Conservation (phyloP, 2,329 filamentous ascomycete genomes). For the Teratosphaeria nubilosa region DNA sequence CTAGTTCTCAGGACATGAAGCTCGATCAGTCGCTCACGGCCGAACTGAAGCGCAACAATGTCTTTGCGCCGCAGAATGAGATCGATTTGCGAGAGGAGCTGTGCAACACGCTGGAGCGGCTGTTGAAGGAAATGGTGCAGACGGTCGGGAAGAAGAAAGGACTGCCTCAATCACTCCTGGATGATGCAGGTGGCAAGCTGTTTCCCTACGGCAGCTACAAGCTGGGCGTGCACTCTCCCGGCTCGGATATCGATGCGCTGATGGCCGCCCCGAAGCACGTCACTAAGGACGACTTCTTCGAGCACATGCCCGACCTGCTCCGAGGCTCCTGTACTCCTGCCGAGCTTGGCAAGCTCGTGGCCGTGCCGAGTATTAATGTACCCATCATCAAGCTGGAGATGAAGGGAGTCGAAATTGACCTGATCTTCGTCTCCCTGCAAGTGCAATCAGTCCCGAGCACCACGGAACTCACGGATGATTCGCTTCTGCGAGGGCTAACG, state of each 20-base stretch:
- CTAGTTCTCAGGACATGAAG: conserved; percentile 65
- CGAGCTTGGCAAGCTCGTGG: conserved; percentile 74
- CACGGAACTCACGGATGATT: conserved; percentile 71
- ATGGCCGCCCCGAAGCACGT: conserved; percentile 88
- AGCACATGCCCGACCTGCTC: conserved; percentile 72
- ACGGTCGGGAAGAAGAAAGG: conserved; percentile 65
- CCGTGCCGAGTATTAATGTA: conserved; percentile 83
- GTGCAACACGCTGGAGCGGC: conserved; percentile 63
- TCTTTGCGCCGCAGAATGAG: conserved; percentile 76
- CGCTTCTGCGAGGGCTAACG: conserved; percentile 73
- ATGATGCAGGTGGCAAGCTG: conserved; percentile 80
- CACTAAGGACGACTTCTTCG: conserved; percentile 81
- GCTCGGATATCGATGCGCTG: conserved; percentile 95
- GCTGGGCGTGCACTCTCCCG: conserved; percentile 85
- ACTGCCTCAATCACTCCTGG: conserved; percentile 65
- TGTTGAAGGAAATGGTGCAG: conserved; percentile 79
- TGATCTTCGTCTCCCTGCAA: conserved; percentile 53
- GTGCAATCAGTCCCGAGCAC: conserved; percentile 40
- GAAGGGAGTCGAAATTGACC: conserved; percentile 81
- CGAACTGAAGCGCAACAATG: conserved; percentile 80
- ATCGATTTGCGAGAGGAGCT: conserved; percentile 68
- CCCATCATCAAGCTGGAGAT: conserved; percentile 97
- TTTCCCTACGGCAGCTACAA: conserved; percentile 96
- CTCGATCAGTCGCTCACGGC: conserved; percentile 70
- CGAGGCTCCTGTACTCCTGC: conserved; percentile 63